Evolutionary conservation across 2,329 filamentous ascomycete species (phyloP).

Genomic region (Verruconis gallopava): DNA sequence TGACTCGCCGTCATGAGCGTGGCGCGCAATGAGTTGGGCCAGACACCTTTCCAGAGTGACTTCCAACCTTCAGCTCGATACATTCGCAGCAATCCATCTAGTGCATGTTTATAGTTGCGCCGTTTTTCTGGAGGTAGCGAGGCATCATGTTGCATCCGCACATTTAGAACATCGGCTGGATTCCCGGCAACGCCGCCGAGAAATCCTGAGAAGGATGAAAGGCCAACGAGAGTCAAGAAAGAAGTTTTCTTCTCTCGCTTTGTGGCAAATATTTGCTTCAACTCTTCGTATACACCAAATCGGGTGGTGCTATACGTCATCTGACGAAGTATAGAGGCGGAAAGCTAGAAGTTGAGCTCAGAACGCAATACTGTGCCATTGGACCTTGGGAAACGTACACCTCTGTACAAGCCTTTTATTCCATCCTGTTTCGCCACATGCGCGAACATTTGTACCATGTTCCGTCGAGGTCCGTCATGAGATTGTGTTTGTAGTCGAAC

Average conservation of each 20-base stretch:
- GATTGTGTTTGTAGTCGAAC: constrained; percentile 79
- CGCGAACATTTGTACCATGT: constrained; percentile 74
- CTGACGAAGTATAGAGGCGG: constrained; percentile 84
- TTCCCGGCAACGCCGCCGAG: constrained; percentile 84
- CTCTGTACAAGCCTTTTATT: constrained; percentile 70
- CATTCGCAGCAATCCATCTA: constrained; percentile 81
- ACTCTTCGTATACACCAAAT: constrained; percentile 90
- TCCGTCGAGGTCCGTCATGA: constrained; percentile 55
- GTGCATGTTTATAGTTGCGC: constrained; percentile 77
- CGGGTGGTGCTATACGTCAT: constrained; percentile 88
- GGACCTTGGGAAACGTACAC: constrained; percentile 36
- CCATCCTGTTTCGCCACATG: constrained; percentile 71
- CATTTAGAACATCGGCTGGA: constrained; percentile 90
- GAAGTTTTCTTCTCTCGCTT: constrained; percentile 41
- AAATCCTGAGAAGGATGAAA: constrained; percentile 75
- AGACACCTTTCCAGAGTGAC: constrained; percentile 71
- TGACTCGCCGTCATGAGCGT: constrained; percentile 82
- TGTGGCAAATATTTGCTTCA: constrained; percentile 59
- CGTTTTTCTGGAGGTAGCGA: constrained; percentile 60
- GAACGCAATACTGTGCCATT: background rate
- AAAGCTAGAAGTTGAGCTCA: constrained; percentile 40
- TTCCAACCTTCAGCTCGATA: constrained; percentile 65
- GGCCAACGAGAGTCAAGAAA: constrained; percentile 64
- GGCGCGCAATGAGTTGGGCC: constrained; percentile 69
- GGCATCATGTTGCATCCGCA: constrained; percentile 93